phyloP scores from a whole-genome alignment of 2,329 filamentous ascomycete genomes.

The Fusarium sp. region DNA sequence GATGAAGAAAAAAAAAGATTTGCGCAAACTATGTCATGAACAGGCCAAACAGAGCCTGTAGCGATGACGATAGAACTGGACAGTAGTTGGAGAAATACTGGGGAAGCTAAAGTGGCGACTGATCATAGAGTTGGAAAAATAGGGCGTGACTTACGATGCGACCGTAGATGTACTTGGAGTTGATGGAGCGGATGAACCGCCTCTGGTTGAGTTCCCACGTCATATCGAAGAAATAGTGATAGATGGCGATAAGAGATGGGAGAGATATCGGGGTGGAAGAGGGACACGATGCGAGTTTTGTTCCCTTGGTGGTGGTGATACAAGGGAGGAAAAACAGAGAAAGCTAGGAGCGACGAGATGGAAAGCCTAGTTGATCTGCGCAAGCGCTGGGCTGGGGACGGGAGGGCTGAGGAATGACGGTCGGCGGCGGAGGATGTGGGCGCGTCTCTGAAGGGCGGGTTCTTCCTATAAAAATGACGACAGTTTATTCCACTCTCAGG shows the following conservation, averaged over 20 bases:
- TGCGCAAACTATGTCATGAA: constrained; percentile 13
- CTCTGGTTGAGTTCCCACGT: constrained; percentile 43
- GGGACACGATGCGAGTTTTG: constrained; percentile 20
- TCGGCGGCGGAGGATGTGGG: constrained; percentile 12
- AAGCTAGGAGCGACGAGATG: neutral
- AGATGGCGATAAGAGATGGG: constrained; percentile 13
- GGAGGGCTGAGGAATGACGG: constrained; percentile 34
- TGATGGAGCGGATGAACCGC: constrained; percentile 43
- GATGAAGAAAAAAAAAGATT: constrained; percentile 7
- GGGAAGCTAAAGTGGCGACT: constrained; percentile 41
- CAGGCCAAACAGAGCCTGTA: constrained; percentile 7
- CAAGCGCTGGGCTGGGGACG: constrained; percentile 8
- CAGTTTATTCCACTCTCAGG: constrained; percentile 32
- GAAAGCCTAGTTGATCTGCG: neutral
- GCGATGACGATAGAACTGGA: constrained; percentile 28
- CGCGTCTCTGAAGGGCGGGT: constrained; percentile 31
- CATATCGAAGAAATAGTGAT: constrained; percentile 14
- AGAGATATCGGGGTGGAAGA: neutral
- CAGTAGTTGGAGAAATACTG: constrained; percentile 33
- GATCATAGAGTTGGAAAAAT: constrained; percentile 37
- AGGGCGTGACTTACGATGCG: constrained; percentile 40
- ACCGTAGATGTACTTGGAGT: constrained; percentile 45
- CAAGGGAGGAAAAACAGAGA: constrained; percentile 11
- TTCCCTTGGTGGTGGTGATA: constrained; percentile 6
- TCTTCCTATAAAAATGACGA: constrained; percentile 35